These are phyloP conservation scores for Phalaenopsis equestris DNA, from an alignment of 106 monocot species.

Conservation along the genomic window DNA sequence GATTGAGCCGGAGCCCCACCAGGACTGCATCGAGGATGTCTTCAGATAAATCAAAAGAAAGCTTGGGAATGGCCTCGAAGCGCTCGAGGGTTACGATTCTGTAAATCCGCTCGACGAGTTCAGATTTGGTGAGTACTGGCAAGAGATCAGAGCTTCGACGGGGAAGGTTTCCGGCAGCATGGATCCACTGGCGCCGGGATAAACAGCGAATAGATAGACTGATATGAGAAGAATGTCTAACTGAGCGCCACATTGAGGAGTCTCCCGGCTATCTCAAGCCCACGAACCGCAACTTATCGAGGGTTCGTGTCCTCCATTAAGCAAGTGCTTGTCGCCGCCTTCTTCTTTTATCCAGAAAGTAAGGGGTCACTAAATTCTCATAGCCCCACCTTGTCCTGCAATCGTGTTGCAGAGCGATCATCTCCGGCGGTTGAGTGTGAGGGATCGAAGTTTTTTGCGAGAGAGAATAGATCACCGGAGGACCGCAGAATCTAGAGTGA, in stretches of 20 bases:
- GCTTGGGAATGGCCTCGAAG: slow-evolving; percentile 52
- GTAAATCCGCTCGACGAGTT: slow-evolving; percentile 62
- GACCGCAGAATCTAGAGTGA: no score
- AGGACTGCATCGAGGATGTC: slow-evolving; percentile 61
- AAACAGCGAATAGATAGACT: neutral
- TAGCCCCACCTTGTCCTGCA: neutral
- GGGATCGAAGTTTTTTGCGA: no score
- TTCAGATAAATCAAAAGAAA: slow-evolving; percentile 56
- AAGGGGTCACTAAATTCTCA: neutral
- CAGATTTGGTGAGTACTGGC: slow-evolving; percentile 14
- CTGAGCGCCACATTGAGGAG: slow-evolving; percentile 1
- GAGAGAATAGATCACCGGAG: no score
- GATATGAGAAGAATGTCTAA: neutral
- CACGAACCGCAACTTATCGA: neutral
- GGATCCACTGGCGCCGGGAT: neutral
- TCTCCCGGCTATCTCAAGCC: neutral
- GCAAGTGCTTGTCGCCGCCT: neutral
- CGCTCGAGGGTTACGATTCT: slow-evolving; percentile 64
- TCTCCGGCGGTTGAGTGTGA: neutral
- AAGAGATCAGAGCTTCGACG: neutral
- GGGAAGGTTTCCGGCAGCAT: neutral
- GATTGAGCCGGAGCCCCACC: slow-evolving; percentile 51
- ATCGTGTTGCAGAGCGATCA: neutral
- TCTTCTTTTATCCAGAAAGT: neutral
- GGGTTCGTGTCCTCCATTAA: neutral